These are phyloP conservation scores for Sequoia sempervirens DNA, from an alignment of 75 land plant species.

Conservation along the genomic window DNA sequence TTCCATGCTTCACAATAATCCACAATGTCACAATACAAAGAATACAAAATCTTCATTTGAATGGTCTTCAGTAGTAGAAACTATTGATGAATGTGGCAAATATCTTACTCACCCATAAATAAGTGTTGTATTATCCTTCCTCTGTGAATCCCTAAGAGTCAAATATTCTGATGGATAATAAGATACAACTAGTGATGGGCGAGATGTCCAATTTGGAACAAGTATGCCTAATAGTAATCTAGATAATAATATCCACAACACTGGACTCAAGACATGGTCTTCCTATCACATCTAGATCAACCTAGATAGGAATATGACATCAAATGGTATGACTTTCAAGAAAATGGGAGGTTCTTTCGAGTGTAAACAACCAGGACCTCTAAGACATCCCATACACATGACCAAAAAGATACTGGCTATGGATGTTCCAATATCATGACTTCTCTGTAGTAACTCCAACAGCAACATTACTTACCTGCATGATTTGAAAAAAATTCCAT, in stretches of 20 bases:
- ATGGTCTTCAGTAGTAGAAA: not conserved
- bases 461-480: slow-evolving; percentile 75
- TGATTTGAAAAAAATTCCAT: not conserved
- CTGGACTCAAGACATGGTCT: not conserved
- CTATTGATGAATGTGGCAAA: not conserved
- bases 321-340: not conserved
- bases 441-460: slow-evolving; percentile 76
- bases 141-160: not conserved
- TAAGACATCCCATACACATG: not conserved
- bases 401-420: not conserved
- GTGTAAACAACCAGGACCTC: not conserved
- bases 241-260: not conserved
- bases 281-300: slow-evolving; percentile 1
- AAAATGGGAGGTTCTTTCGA: not conserved
- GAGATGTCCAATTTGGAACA: not conserved
- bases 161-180: not conserved
- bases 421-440: slow-evolving; percentile 22
- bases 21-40: not conserved
- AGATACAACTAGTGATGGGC: not conserved
- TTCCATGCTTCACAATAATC: not conserved
- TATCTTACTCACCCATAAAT: not conserved
- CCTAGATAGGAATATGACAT: not conserved
- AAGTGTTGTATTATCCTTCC: not conserved
- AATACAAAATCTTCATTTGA: not conserved
- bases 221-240: not conserved